Evolutionary conservation across 2,329 filamentous ascomycete species (phyloP), one percentile per base, ranked within the genome.

Genomic region (Sarocladium kiliense): DNA sequence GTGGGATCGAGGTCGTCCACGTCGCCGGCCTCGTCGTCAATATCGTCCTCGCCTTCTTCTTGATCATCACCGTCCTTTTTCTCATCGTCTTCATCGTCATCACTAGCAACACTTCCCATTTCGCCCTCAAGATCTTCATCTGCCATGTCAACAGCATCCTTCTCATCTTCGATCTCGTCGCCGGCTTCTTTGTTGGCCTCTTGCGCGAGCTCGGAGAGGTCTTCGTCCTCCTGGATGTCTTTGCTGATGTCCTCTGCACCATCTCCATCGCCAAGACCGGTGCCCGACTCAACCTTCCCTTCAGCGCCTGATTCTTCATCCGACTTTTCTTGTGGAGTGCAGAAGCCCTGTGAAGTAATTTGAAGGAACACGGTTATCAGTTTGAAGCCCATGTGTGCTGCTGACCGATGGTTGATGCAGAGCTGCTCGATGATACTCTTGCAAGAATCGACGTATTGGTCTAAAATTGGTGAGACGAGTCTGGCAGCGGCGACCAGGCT

Each of bases 191-290:
- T 80, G 58, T 89, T 87, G 41, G 85, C 81, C 64, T 97, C 88
- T 67, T 97, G 90, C 0, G 94, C 93, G 44, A 99, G 77, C 62
- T 99, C 94, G 0, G 89, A 85, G 3, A 99, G 75, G 66, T 99
- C 92, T 68, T 99, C 94, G 58, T 99, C 93, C 16, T 93, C 87
- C 59, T 89, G 85, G 47, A 99, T 88, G 65, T 99, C 94, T 68
- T 99, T 97, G 71, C 92, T 97, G 60, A 99, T 97, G 69, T 99
- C 93, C 67, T 99, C 92, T 3, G 88, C 92, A 18, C 93, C 95
- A 69, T 97, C 89, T 11, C 94, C 95, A 45, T 97, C 94, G 19
- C 94, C 95, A 23, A 99, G 84, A 32, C 94, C 95, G 11, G 92
- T 97, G 16, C 95, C 95, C 36, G 85, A 85, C 70, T 99, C 93